Base-by-base conservation (phyloP, 2,329 filamentous ascomycete genomes). In the Fusarium sp. region DNA sequence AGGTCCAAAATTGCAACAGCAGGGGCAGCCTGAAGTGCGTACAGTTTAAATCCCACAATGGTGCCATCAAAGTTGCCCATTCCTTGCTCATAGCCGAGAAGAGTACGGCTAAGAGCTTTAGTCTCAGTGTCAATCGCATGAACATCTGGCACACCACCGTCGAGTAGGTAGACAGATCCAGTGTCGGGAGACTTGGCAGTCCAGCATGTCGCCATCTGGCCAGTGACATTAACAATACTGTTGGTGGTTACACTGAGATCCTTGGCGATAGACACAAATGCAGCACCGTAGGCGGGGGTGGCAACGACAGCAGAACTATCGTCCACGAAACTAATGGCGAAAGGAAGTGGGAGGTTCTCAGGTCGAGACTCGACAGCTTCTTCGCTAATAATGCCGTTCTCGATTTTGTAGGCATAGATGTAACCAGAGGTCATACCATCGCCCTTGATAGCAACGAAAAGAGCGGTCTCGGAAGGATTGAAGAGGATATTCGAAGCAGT, bases 401-500 rank as follows among this genome's bases (percentile, higher is more conserved):
- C 18, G 0, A 63, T 1, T 9, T 47, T 37, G 23, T 57, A 63
- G 3, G 59, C 42, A 23, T 63, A 63, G 13, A 63, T 45, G 1
- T 48, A 63, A 1, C 60, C 60, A 4, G 16, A 25, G 1, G 23
- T 7, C 49, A 27, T 48, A 0, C 60, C 60, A 3, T 63, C 43
- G 1, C 59, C 60, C 13, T 63, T 63, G 14, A 57, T 30, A 21
- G 49, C 41, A 1, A 63, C 59, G 0, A 63, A 63, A 8, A 63
- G 28, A 18, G 60, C 59, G 0, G 59, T 63, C 11, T 63, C 34
- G 1, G 49, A 63, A 16, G 60, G 59, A 4, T 63, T 63, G 42
- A 63, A 63, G 4, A 63, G 27, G 4, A 63, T 63, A 9, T 57
- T 16, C 1, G 60, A 63, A 5, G 47, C 60, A 4, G 60, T 63